Evolutionary conservation across 148 eudicot genomes (phyloP).

Genomic region (Chenopodium quinoa): DNA sequence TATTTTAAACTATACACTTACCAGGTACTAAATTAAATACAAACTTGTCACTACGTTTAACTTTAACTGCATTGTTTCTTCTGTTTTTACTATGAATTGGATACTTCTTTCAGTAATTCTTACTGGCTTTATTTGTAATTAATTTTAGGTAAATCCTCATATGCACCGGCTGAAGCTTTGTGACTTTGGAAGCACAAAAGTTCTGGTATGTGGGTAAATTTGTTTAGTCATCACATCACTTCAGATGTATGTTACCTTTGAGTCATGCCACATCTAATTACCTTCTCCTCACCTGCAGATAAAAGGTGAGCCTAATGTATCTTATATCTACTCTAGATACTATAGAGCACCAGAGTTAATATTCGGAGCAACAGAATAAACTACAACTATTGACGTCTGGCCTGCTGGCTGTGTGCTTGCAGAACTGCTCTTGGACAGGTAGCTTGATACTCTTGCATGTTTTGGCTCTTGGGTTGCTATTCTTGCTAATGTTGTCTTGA

Average conservation of each 20-base stretch:
- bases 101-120: not conserved
- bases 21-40: constrained; percentile 41
- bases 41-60: not conserved
- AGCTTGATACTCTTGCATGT: not conserved
- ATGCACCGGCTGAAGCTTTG: constrained; percentile 89
- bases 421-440: constrained; percentile 93
- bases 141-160: constrained; percentile 82
- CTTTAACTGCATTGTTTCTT: not conserved
- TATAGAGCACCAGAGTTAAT: constrained; percentile 96
- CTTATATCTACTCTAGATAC: constrained; percentile 93
- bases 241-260: not conserved
- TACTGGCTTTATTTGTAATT: constrained; percentile 17
- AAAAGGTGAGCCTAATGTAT: constrained; percentile 91
- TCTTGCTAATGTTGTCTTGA: no score
- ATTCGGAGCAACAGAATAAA: constrained; percentile 93
- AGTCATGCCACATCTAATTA: constrained; percentile 4
- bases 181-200: constrained; percentile 93
- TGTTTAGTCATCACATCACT: not conserved
- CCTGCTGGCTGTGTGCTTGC: constrained; percentile 95
- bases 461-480: no score
- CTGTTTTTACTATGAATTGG: not conserved
- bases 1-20: constrained; percentile 70
- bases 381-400: constrained; percentile 87
- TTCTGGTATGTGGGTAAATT: constrained; percentile 50
- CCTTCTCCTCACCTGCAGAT: constrained; percentile 41